Base-by-base conservation (phyloP, 768 basidiomycete genomes). In the Coprinopsis strossmayeri region DNA sequence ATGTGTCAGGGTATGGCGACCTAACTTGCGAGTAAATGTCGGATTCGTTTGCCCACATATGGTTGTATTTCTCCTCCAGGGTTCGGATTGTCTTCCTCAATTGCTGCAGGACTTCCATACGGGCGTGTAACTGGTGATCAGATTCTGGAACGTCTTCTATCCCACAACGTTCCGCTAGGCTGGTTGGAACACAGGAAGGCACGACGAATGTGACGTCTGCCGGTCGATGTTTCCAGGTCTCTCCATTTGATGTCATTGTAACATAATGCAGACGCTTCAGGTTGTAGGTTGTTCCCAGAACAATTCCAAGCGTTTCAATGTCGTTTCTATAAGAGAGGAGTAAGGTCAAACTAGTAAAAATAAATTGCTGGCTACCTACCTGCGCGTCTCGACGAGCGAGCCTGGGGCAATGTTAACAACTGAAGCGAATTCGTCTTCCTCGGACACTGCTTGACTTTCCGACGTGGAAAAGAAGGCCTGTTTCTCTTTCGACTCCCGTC, bases 91-190 rank as follows among this genome's bases (percentile, higher is more conserved):
- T 59, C 3, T 69, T 63, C 17, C 82, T 77, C 18, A 91, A 57
- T n/a, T 66, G 69, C 56, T 72, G 78, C 21, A 89, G 70, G 17
- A 84, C 73, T 46, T 79, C 71, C 2, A 88, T 71, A 2, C 91
- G 75, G 2, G 90, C 88, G 23, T 68, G 64, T 41, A 74, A 61
- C 50, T 84, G 65, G 3, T 55, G 53, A 13, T 58, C 56, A 24
- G 60, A 67, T 5, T 43, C 35, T 0, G 75, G 61, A 20, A 59
- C 47, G 0, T 54, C 55, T 1, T 56, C 49, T 0, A 35, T 34
- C 1, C 82, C 81, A 57, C 82, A 84, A 26, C 78, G 70, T 28
- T 54, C 53, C 0, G 72, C 67, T 5, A 81, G 66, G 51, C 77
- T 69, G 34, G 51, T 44, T 12, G 76, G 59, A 21, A 79, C 64